A percentile compares a stretch with the other conserved stretches of the same genome.
Evolutionary conservation across 768 basidiomycete species (phyloP).

Genomic region (Thelephora aurantiotincta): DNA sequence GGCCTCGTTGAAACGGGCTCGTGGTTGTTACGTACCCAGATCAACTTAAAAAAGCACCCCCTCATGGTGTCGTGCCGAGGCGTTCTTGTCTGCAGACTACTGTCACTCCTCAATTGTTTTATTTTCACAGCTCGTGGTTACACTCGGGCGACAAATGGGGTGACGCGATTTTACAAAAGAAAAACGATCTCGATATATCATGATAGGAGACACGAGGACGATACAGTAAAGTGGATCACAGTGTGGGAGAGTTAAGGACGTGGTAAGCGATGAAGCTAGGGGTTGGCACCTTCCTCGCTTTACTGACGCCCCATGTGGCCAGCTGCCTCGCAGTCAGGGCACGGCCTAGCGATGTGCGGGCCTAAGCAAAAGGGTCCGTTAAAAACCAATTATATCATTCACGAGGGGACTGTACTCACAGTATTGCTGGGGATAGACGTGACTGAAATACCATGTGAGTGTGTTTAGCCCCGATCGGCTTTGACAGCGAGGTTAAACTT

Average conservation of each 20-base stretch:
- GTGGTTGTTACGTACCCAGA: not conserved
- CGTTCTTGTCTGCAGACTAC: no score
- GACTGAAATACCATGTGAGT: constrained; percentile 10
- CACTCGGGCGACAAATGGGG: constrained; percentile 2
- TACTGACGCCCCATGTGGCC: no score
- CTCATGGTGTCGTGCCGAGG: no score
- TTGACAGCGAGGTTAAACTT: constrained; percentile 4
- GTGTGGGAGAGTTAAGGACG: no score
- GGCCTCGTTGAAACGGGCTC: constrained; percentile 1
- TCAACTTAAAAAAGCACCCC: no score
- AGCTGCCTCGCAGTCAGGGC: constrained; percentile 30
- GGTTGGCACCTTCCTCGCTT: no score
- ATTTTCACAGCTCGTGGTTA: not conserved
- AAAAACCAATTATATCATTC: constrained; percentile 2
- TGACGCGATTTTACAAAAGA: not conserved
- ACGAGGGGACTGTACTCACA: constrained; percentile 17
- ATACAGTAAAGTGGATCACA: no score
- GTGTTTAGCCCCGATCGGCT: no score
- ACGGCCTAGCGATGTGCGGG: constrained; percentile 45
- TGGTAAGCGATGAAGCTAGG: no score
- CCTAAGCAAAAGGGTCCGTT: constrained; percentile 20
- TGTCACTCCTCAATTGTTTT: not conserved
- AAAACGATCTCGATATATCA: not conserved
- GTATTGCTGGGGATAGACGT: constrained; percentile 36
- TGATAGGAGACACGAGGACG: no score